Percentiles rank a stretch among this genome's conserved stretches.
Evolutionary conservation across 352 stramenopile species (phyloP).

Genomic region (Pythium utonaiense): DNA sequence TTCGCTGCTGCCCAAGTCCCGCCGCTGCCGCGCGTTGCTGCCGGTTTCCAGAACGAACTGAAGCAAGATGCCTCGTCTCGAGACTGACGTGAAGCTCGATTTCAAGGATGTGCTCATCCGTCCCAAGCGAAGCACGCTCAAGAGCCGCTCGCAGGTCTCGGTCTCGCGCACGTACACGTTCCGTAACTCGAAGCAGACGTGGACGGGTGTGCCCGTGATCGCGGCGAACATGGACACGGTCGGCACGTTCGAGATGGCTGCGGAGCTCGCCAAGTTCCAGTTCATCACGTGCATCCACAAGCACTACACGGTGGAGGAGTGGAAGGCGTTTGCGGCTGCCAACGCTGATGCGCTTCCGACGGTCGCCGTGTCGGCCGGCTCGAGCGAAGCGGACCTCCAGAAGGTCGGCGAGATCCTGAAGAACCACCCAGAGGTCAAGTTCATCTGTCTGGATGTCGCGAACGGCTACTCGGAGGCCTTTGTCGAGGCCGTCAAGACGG

Average conservation of each 20-base stretch:
- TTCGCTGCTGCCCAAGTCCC: constrained; percentile 17
- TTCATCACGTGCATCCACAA: constrained; percentile 91
- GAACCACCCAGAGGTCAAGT: constrained; percentile 57
- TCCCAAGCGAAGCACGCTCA: constrained; percentile 90
- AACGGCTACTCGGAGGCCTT: constrained; percentile 89
- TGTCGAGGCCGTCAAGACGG: constrained; percentile 70
- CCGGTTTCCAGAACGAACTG: not conserved
- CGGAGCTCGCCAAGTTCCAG: constrained; percentile 69
- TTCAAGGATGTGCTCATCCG: constrained; percentile 94
- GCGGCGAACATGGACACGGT: constrained; percentile 92
- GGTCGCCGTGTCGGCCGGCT: constrained; percentile 79
- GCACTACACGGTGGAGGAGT: constrained; percentile 81
- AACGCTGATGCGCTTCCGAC: constrained; percentile 59
- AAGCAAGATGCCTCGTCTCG: constrained; percentile 78
- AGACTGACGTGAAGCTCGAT: constrained; percentile 89
- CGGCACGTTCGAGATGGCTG: constrained; percentile 89
- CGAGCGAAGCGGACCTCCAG: constrained; percentile 60
- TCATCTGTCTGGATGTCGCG: constrained; percentile 90
- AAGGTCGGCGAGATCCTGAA: constrained; percentile 63
- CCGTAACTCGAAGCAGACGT: constrained; percentile 74
- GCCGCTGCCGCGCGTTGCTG: constrained; percentile 4
- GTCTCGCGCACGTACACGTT: constrained; percentile 69
- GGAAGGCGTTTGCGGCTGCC: constrained; percentile 46
- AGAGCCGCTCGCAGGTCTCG: constrained; percentile 82
- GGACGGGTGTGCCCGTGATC: constrained; percentile 83